Evolutionary conservation across 495 filamentous ascomycete genomes (phyloP).

Genomic region (Schizothecium vesticola): DNA sequence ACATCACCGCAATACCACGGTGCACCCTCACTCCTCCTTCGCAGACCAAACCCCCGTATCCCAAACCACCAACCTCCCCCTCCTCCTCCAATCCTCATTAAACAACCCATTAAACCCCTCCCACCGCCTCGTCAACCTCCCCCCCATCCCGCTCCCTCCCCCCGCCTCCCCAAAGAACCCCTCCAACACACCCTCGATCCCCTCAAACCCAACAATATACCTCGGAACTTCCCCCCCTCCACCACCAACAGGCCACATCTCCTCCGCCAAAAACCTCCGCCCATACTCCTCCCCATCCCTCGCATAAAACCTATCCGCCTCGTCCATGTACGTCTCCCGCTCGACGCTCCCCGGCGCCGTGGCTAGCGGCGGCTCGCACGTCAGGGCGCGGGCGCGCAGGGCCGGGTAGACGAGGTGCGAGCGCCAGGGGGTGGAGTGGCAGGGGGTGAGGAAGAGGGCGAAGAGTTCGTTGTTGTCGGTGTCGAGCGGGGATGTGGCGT

Average conservation of each 20-base stretch:
- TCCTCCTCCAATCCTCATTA: conserved; percentile 82
- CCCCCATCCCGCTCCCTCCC: conserved; percentile 38
- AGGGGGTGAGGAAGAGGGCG: conserved; percentile 90
- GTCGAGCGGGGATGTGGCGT: conserved; percentile 11
- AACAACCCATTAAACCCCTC: conserved; percentile 72
- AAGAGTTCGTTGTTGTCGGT: conserved; percentile 52
- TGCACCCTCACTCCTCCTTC: neutral
- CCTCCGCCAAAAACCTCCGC: conserved; percentile 48
- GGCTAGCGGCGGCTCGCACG: conserved; percentile 82
- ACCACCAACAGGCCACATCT: conserved; percentile 32
- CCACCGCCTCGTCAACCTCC: conserved; percentile 56
- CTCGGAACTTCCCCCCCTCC: conserved; percentile 43
- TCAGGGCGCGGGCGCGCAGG: conserved; percentile 78
- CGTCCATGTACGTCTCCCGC: conserved; percentile 67
- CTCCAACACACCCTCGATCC: conserved; percentile 39
- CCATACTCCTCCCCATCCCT: conserved; percentile 18
- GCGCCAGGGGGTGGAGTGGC: conserved; percentile 96
- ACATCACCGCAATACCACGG: neutral
- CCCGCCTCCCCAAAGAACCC: conserved; percentile 35
- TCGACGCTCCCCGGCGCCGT: conserved; percentile 45
- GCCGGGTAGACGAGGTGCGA: conserved; percentile 70
- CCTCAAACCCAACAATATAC: conserved; percentile 53
- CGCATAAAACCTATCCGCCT: conserved; percentile 82
- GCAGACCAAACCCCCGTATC: conserved; percentile 36
- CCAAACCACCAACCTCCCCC: conserved; percentile 83